Base-by-base conservation (phyloP, 805 yeast species). In the Priceomyces castillae region DNA sequence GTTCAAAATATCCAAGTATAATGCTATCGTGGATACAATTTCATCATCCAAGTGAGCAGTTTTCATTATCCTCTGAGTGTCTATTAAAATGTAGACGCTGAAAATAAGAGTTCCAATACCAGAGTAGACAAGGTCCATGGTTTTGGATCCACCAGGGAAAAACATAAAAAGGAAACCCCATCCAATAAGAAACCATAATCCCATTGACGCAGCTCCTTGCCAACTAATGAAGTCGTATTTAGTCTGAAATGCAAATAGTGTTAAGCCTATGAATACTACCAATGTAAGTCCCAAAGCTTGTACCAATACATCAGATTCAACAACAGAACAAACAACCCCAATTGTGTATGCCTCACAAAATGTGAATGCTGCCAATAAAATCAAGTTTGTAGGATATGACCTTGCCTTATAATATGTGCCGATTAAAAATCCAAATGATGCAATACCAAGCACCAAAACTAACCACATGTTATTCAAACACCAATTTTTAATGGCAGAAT, bases 1-100 rank as follows among this genome's bases (percentile, higher is more conserved):
- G 65, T 89, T 89, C 64, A 90, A 71, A 37, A 88, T 78, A 60
- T 89, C 97, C 71, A 89, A 74, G 61, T 90, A 89, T 48, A 90
- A 73, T 52, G 79, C 68, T 58, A 90, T 80, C 12, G 92, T 80
- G 40, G 95, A 92, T 31, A 80, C 76, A n/a, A 89, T 76, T 56
- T 87, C 96, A 52, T 90, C 96, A 52, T 89, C 96, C 34, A 89
- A 82, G 55, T 82, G 84, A 52, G 73, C 80, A 44, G 79, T 81
- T 57, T 84, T 81, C 80, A 89, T 76, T 43, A 89, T 78, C 52
- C 80, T 61, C 63, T 89, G 96, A 16, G 96, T 89, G 61, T 89
- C 97, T 37, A 87, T 78, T 40, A 89, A 64, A 46, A 90, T 75
- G 58, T 84, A 88, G 3, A 81, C 78, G 11, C 83, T 71, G 64